phyloP scores from a whole-genome alignment of 129 eudicot genomes.

The Centaurea solstitialis region DNA sequence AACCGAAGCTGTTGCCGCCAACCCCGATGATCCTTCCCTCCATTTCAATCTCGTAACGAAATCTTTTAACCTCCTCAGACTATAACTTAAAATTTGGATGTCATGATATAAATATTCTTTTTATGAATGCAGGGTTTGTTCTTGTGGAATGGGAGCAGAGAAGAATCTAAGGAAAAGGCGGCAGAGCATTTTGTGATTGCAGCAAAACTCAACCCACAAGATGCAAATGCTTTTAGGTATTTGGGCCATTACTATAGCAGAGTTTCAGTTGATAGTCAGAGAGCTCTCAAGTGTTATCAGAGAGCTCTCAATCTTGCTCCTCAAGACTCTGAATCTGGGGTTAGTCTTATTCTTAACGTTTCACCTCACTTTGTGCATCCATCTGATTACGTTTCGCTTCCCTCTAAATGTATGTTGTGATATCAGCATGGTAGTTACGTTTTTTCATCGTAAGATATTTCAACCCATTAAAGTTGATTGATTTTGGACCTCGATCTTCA shows the following conservation, averaged over 20 bases:
- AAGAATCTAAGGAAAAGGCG: slow-evolving; percentile 63
- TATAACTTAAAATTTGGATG: not conserved
- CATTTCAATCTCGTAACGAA: slow-evolving; percentile 59
- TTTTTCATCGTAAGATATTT: slow-evolving; percentile 2
- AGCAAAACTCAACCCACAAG: slow-evolving; percentile 79
- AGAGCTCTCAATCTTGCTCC: slow-evolving; percentile 81
- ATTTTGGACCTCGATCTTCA: slow-evolving; percentile 1
- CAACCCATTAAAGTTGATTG: slow-evolving; percentile 10
- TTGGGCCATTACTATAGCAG: slow-evolving; percentile 83
- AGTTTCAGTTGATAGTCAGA: slow-evolving; percentile 56
- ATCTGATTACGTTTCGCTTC: not conserved
- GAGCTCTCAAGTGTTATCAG: slow-evolving; percentile 98
- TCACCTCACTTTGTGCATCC: not conserved
- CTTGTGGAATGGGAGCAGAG: slow-evolving; percentile 61
- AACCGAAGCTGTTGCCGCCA: slow-evolving; percentile 45
- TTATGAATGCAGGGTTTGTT: slow-evolving; percentile 53
- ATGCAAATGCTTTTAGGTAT: slow-evolving; percentile 78
- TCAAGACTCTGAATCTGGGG: slow-evolving; percentile 84
- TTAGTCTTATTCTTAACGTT: slow-evolving; percentile 19
- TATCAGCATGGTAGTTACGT: not conserved
- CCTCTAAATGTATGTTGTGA: not conserved
- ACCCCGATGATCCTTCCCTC: slow-evolving; percentile 57
- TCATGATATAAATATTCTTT: not conserved
- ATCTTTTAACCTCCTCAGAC: not conserved
- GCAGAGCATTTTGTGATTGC: slow-evolving; percentile 83